Base-by-base conservation (phyloP, 805 yeast species). In the Yamadazyma tumulicola region DNA sequence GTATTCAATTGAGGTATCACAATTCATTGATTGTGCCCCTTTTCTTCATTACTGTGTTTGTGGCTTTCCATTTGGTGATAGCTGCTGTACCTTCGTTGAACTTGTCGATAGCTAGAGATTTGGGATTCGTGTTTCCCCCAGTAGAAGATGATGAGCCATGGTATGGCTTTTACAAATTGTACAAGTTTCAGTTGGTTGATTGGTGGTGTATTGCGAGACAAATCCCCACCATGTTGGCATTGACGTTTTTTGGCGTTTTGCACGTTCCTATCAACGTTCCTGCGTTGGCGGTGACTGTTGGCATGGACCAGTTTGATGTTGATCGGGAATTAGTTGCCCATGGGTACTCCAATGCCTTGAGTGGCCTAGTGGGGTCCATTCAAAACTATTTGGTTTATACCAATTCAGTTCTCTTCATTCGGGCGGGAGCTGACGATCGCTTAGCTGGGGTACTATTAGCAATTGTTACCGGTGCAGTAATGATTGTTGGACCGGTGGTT, bases 261-360 rank as follows among this genome's bases (percentile, higher is more conserved):
- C 98, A 93, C 51, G 98, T 93, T 8, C 98, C 98, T 4, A 93
- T 93, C 41, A 93, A 93, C 55, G 97, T 93, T 10, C 98, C 98
- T 1, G 97, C 98, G 0, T 69, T 93, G 30, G 97, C 97, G 0
- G 93, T 89, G 12, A 83, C 95, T 5, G 74, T 86, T 1, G 85
- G 86, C 3, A 81, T 85, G 74, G 93, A 85, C 57, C 80, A 81
- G 37, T 77, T 85, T 46, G 95, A 89, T 54, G 95, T 93, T 26
- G 95, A 93, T 57, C 72, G 89, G 39, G 98, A 93, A 60, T 72
- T 93, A 38, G 81, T 91, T 20, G 97, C 97, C 0, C 98, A 93
- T 60, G 98, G 98, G 3, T 73, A 82, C 41, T 85, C 96, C 4
- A 93, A 93, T 54, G 79, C 83, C 8, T 48, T 93, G 5, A 82